Conservation (phyloP, 202 grass and related monocot species). For the Setaria viridis region DNA sequence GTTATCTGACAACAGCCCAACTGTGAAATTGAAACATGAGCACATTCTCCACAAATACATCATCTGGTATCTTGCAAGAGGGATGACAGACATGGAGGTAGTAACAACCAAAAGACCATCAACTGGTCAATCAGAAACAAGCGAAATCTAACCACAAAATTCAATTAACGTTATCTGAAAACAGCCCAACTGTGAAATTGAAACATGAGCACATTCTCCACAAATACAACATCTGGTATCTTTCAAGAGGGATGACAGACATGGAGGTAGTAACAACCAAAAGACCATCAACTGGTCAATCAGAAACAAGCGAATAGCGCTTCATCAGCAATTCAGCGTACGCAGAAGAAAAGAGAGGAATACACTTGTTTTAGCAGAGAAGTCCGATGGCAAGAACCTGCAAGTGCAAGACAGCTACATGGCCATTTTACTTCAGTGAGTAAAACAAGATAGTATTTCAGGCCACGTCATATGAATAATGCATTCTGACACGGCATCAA, state of each 20-base stretch:
- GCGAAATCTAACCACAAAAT: background rate
- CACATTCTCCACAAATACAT: background rate
- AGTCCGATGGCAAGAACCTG: background rate
- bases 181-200: background rate
- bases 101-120: background rate
- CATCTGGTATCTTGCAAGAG: background rate
- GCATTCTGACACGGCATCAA: conserved; percentile 33
- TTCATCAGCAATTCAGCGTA: background rate
- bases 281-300: conserved; percentile 12
- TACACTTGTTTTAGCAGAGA: background rate
- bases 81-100: background rate
- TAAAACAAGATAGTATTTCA: background rate
- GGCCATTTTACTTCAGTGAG: conserved; percentile 7
- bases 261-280: background rate
- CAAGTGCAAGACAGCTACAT: background rate
- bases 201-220: background rate
- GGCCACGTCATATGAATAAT: conserved; percentile 1
- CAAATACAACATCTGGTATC: background rate
- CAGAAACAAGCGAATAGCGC: background rate
- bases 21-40: background rate
- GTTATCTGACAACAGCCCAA: background rate
- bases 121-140: conserved; percentile 5
- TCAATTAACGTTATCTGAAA: background rate
- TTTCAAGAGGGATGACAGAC: background rate
- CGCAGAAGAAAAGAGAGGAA: background rate